These are phyloP conservation scores for Epichloe brachyelytri DNA, from an alignment of 2,329 filamentous ascomycete genomes.

Conservation along the genomic window DNA sequence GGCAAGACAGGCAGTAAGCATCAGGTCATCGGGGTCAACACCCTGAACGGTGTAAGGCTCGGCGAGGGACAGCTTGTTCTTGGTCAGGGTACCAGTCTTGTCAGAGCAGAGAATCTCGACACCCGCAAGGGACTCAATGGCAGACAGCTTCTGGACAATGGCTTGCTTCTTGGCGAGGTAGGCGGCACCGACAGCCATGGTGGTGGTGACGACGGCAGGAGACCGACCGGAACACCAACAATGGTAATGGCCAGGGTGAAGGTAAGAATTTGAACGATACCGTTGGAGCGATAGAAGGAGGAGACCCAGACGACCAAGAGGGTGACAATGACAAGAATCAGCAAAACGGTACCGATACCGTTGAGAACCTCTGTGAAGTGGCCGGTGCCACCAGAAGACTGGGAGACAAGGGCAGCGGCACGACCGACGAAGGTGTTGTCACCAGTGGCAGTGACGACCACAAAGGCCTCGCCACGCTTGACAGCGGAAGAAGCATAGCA, in stretches of 20 bases:
- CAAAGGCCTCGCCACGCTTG: conserved; percentile 79
- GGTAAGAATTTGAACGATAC: conserved; percentile 64
- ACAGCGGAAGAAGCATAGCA: conserved; percentile 79
- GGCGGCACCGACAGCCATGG: conserved; percentile 86
- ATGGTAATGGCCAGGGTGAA: conserved; percentile 86
- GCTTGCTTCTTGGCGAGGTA: conserved; percentile 88
- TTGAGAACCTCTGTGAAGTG: conserved; percentile 89
- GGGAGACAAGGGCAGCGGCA: conserved; percentile 72
- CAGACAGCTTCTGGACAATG: conserved; percentile 84
- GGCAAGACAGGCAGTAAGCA: conserved; percentile 82
- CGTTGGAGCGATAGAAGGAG: conserved; percentile 77
- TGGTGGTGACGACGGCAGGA: conserved; percentile 85
- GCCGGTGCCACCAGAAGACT: conserved; percentile 59
- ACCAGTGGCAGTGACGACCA: conserved; percentile 73
- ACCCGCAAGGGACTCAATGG: conserved; percentile 83
- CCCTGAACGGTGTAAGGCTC: conserved; percentile 76
- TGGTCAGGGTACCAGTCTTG: conserved; percentile 79
- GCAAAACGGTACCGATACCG: conserved; percentile 68
- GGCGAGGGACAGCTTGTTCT: conserved; percentile 82
- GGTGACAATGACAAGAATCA: conserved; percentile 69
- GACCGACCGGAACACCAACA: conserved; percentile 84
- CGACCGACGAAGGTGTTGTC: conserved; percentile 86
- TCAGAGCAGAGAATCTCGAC: conserved; percentile 85
- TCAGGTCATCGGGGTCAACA: conserved; percentile 75
- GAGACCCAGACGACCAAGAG: conserved; percentile 75